A percentile compares a stretch with the other conserved stretches of the same genome.
phyloP scores from a whole-genome alignment of 1,139 yeast species.

The Lizanozyma gosingica region DNA sequence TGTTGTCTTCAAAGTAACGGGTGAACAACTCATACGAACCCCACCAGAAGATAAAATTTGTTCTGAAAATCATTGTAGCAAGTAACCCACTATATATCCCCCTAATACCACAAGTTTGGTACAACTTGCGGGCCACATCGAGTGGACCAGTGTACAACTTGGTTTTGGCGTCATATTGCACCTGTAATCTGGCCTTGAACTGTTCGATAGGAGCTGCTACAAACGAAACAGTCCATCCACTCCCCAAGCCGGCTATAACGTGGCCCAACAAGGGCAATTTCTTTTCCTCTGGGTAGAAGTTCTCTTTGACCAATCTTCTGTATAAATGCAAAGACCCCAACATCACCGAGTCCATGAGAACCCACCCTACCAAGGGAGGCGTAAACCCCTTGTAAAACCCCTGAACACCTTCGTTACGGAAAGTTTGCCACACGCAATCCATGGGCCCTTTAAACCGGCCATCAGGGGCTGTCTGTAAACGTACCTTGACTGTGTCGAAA shows the following conservation, averaged over 20 bases:
- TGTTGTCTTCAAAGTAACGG: constrained; percentile 54
- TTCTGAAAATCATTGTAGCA: constrained; percentile 83
- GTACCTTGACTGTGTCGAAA: constrained; percentile 81
- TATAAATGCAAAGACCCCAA: constrained; percentile 78
- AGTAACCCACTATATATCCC: constrained; percentile 72
- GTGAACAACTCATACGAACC: constrained; percentile 81
- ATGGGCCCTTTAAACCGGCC: constrained; percentile 75
- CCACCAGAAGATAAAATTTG: constrained; percentile 91
- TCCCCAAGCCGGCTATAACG: constrained; percentile 67
- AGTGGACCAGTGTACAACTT: constrained; percentile 69
- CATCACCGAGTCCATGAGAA: constrained; percentile 84
- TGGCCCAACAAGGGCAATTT: constrained; percentile 70
- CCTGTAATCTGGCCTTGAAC: constrained; percentile 80
- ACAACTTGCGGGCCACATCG: constrained; percentile 52
- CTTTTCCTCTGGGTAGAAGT: constrained; percentile 45
- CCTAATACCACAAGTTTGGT: constrained; percentile 52
- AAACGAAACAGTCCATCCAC: constrained; percentile 87
- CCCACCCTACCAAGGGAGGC: constrained; percentile 91
- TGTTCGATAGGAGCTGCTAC: constrained; percentile 93
- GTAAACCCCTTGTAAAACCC: constrained; percentile 88
- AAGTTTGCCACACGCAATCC: constrained; percentile 69
- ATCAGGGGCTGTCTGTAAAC: constrained; percentile 70
- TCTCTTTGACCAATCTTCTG: constrained; percentile 55
- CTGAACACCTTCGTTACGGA: constrained; percentile 60
- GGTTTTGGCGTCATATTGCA: constrained; percentile 76